phyloP scores from a whole-genome alignment of 2,329 filamentous ascomycete species.

The Neofusicoccum sp. region DNA sequence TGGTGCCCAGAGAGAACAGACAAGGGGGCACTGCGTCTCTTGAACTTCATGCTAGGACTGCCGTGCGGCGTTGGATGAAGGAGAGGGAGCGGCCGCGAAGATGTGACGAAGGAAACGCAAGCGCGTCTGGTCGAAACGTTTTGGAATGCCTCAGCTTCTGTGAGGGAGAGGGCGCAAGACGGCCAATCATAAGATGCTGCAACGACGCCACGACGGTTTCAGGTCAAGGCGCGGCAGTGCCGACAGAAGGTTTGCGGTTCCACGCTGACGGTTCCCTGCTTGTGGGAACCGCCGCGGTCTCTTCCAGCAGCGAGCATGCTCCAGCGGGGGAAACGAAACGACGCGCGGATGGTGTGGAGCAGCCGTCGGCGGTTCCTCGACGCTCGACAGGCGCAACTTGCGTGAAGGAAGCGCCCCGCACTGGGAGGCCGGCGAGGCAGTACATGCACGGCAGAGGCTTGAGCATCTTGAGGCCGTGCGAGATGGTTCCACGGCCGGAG shows the following conservation, averaged over 20 bases:
- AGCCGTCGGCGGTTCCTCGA: neutral
- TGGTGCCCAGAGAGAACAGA: neutral
- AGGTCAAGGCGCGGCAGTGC: neutral
- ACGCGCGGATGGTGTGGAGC: neutral
- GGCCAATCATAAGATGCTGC: slow-evolving; percentile 1
- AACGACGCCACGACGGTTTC: slow-evolving; percentile 4
- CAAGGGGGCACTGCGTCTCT: neutral
- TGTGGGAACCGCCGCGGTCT: neutral
- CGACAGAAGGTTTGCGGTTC: neutral
- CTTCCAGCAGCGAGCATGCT: neutral
- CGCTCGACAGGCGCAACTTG: neutral
- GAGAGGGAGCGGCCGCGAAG: neutral
- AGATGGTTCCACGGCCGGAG: slow-evolving; percentile 9
- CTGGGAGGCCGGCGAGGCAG: neutral
- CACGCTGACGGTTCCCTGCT: neutral
- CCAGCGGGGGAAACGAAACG: neutral
- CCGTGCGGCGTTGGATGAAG: neutral
- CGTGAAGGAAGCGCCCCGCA: slow-evolving; percentile 1
- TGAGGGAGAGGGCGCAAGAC: slow-evolving; percentile 1
- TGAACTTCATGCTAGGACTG: neutral
- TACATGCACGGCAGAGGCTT: neutral
- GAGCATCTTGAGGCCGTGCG: neutral
- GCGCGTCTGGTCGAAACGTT: neutral
- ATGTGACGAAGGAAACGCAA: slow-evolving; percentile 3
- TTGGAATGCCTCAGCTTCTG: slow-evolving; percentile 18